Base-by-base conservation (phyloP, 139 green algal genomes). In the Parachlorella kessleri region DNA sequence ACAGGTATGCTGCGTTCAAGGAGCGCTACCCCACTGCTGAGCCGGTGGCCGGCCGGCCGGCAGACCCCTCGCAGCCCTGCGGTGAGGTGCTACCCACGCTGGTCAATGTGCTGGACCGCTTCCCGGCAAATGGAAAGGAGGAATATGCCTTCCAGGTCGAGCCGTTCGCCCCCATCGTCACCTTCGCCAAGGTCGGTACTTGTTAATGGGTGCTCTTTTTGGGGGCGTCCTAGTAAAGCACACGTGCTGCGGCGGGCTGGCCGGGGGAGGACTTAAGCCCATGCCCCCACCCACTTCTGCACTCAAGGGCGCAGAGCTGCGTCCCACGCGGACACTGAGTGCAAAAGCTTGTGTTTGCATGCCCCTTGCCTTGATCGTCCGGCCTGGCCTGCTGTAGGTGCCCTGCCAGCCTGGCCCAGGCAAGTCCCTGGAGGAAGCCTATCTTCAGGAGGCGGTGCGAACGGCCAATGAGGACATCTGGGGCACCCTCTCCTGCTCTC, bases 131-230 rank as follows among this genome's bases (percentile, higher is more conserved):
- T 70, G 70, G 70, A 1, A 32, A 30, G 21, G 10, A 26, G 33
- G 83, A 88, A 80, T 79, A 83, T 37, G 80, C 80, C 33, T 88
- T 88, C 76, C 42, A 48, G 53, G 84, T 88, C 63, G 84, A 88
- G 66, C 84, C 84, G 18, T 88, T 88, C 72, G 84, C 84, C 10
- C 84, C 84, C 6, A 76, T 84, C 33, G n/a, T 88, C 24, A 88
- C 81, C n/a, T 67, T 88, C 8, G 81, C 84, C 35, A 55, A 40
- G 66, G 67, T 79, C 67, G 35, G 72, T 35, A 70, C n/a, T n/a
- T n/a, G n/a, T n/a, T n/a, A n/a, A n/a, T n/a, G n/a, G n/a, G n/a
- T n/a, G n/a, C n/a, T n/a, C n/a, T n/a, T n/a, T n/a, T n/a, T n/a
- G n/a, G n/a, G n/a, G n/a, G n/a, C n/a, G n/a, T n/a, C n/a, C n/a